phyloP scores from a whole-genome alignment of 345 rosid species.

The Aquilaria yunnanensis region DNA sequence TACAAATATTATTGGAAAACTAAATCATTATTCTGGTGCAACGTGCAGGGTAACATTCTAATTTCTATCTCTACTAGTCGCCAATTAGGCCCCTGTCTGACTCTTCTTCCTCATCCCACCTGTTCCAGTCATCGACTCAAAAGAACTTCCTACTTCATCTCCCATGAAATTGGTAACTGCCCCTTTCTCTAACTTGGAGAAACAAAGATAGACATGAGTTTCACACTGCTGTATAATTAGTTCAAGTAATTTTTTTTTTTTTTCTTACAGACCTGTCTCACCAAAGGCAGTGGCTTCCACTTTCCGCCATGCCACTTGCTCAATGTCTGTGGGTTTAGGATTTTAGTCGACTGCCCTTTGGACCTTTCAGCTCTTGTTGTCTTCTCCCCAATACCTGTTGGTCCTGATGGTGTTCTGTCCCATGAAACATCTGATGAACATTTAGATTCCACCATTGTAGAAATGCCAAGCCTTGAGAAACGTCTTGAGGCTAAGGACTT shows the following conservation, averaged over 20 bases:
- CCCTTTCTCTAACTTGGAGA: too few species aligned
- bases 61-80: too few species aligned
- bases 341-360: constrained; percentile 73
- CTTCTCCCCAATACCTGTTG: constrained; percentile 56
- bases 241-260: neutral
- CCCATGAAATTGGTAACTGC: too few species aligned
- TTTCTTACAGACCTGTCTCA: constrained; percentile 66
- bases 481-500: constrained; percentile 37
- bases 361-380: constrained; percentile 61
- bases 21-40: too few species aligned
- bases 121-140: too few species aligned
- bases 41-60: too few species aligned
- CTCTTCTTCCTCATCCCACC: too few species aligned
- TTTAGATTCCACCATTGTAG: constrained; percentile 17
- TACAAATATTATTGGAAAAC: too few species aligned
- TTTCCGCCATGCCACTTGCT: constrained; percentile 67
- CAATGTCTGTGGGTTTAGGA: constrained; percentile 52
- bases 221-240: too few species aligned
- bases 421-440: constrained; percentile 14
- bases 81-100: too few species aligned
- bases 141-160: too few species aligned
- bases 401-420: constrained; percentile 13
- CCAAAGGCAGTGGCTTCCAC: constrained; percentile 61
- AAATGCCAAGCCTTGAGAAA: constrained; percentile 38
- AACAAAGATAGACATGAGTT: too few species aligned